A percentile compares a stretch with the other conserved stretches of the same genome.
These are phyloP conservation scores for Penicillium pancosmium DNA, from an alignment of 495 filamentous ascomycete species.

Conservation along the genomic window DNA sequence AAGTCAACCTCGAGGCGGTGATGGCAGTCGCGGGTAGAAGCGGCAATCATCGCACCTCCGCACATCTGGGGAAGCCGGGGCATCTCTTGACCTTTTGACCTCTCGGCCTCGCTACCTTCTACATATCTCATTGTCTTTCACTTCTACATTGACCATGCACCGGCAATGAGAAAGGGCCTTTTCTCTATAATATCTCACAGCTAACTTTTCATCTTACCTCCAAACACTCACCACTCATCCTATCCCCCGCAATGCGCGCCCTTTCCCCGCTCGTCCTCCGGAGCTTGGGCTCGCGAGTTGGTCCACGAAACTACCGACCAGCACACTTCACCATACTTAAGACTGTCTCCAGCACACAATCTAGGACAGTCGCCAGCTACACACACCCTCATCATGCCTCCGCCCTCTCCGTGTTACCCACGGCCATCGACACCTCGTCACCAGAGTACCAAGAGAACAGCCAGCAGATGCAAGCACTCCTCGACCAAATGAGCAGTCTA, in stretches of 20 bases:
- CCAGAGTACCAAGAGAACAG: constrained; percentile 82
- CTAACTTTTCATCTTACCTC: constrained; percentile 1
- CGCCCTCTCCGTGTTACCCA: constrained; percentile 77
- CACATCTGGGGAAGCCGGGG: constrained; percentile 33
- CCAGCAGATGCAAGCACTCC: constrained; percentile 72
- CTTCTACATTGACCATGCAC: constrained; percentile 2
- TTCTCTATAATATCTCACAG: background rate
- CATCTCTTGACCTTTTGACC: constrained; percentile 9
- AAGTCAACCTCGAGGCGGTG: constrained; percentile 7
- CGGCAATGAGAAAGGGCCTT: background rate
- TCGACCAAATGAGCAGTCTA: constrained; percentile 64
- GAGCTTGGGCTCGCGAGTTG: constrained; percentile 33
- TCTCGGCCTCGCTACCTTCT: background rate
- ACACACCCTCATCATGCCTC: constrained; percentile 67
- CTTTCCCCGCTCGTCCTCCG: constrained; percentile 41
- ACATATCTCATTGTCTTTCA: background rate
- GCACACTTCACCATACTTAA: constrained; percentile 10
- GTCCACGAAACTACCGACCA: constrained; percentile 15
- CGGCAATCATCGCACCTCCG: constrained; percentile 48
- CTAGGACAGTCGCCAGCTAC: constrained; percentile 56
- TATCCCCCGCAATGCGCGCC: constrained; percentile 42
- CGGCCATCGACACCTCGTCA: constrained; percentile 74
- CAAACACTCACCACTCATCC: constrained; percentile 10
- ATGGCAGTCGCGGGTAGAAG: constrained; percentile 38
- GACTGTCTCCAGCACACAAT: constrained; percentile 2